Evolutionary conservation across 805 yeast species (phyloP), one percentile per base, ranked within the genome.

Genomic region (Zygotorulaspora sp.): DNA sequence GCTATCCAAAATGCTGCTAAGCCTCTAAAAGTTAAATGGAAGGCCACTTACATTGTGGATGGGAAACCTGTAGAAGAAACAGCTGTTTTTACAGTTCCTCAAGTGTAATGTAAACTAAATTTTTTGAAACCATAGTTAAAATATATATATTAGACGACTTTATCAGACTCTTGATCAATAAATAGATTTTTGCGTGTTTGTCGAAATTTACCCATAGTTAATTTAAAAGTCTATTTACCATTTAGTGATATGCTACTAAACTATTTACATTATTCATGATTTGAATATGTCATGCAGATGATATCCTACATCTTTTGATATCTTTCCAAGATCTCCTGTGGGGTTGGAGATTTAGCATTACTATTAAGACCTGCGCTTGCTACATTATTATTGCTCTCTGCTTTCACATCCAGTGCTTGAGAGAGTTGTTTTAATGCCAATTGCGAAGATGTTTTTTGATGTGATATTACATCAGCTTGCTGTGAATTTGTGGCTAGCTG

Each of bases 1-100:
- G 65, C 66, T 0, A 14, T 40, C 1, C 58, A 62, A 23, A 70
- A 66, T 16, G 38, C 56, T 3, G 25, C 43, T 4, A 58, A 61
- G 10, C 63, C 67, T n/a, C 59, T 82, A 48, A 84, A 83, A 60
- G 68, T 86, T 41, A 82, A 85, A 59, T 86, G 89, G 90, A 83
- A 80, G 58, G 71, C 74, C 16, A 74, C 74, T 40, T 85, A 75
- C 56, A 49, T 53, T 8, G 55, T 71, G 7, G 74, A 72, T 36
- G 75, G 78, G n/a, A 55, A 58, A 15, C 57, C 61, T 6, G 61
- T 61, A 14, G 80, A 74, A 48, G 83, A 78, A 47, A 70, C 78
- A 7, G 86, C 87, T 6, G 77, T 79, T 16, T 64, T 65, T 37
- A 53, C 62, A 24, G 55, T 67, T 36, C 70, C 70, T 29, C 47